Conservation (phyloP, 306 rosid species). For the Lathyrus oleraceus region DNA sequence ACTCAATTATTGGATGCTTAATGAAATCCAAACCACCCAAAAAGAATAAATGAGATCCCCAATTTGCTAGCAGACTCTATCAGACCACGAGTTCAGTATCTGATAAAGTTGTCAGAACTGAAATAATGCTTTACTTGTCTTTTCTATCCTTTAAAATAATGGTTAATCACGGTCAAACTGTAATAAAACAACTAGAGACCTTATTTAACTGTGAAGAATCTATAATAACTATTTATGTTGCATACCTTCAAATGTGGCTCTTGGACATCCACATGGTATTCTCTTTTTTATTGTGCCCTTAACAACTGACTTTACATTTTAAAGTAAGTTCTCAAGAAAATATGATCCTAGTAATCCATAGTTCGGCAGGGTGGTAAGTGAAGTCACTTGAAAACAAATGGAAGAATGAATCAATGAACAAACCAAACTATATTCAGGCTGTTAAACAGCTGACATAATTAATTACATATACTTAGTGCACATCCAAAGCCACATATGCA, state of each 20-base stretch:
- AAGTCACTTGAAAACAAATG: constrained; percentile 26
- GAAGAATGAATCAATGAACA: constrained; percentile 19
- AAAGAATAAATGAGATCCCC: constrained; percentile 49
- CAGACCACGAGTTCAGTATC: constrained; percentile 42
- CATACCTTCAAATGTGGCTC: too few relatives aligned
- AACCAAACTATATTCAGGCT: constrained; percentile 40
- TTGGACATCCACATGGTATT: constrained; percentile 16
- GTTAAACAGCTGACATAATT: constrained; percentile 46
- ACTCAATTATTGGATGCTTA: constrained; percentile 18
- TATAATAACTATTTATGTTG: too few relatives aligned
- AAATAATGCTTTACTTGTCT: constrained; percentile 1
- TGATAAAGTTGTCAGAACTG: constrained; percentile 36
- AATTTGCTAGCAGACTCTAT: constrained; percentile 20
- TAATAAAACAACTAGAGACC: too few relatives aligned
- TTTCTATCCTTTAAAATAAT: constrained; percentile 23
- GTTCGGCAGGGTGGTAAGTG: neutral
- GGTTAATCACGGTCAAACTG: too few relatives aligned
- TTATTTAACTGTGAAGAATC: too few relatives aligned
- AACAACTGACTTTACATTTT: too few relatives aligned
- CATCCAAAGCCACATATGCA: constrained; percentile 39
- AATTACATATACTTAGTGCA: constrained; percentile 43
- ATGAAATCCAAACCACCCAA: constrained; percentile 30
- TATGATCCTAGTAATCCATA: too few relatives aligned
- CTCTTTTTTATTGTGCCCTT: neutral
- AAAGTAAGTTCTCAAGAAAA: too few relatives aligned